phyloP scores from a whole-genome alignment of 1,139 yeast species.

The Suhomyces panamericanus region DNA sequence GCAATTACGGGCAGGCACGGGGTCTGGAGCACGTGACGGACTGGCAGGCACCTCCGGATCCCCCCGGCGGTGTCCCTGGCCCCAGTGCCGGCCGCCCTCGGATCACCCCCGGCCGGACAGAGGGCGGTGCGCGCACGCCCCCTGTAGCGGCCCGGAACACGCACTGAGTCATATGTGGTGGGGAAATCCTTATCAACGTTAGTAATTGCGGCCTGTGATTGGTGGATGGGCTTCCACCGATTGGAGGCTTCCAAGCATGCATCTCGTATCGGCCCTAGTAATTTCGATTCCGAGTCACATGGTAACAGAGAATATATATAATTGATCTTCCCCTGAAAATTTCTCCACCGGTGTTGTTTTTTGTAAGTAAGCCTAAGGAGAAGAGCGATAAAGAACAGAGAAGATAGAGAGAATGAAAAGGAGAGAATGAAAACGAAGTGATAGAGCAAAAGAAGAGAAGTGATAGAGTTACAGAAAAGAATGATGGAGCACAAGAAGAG shows the following conservation, averaged over 20 bases:
- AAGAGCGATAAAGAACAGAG: neutral
- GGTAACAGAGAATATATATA: neutral
- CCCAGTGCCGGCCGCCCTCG: neutral
- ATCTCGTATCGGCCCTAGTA: conserved; percentile 4
- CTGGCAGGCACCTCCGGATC: neutral
- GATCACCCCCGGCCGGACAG: conserved; percentile 1
- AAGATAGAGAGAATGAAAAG: neutral
- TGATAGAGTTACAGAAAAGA: no score
- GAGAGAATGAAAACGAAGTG: neutral
- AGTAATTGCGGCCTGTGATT: conserved; percentile 6
- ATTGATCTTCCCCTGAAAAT: neutral
- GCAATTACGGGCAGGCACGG: no score
- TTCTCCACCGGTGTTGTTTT: conserved; percentile 1
- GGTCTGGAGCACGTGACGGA: neutral
- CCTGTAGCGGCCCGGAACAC: conserved; percentile 7
- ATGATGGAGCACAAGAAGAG: no score
- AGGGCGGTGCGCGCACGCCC: conserved; percentile 6
- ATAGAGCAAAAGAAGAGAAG: no score
- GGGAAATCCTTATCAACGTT: conserved; percentile 9
- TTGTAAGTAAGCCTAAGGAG: conserved; percentile 1
- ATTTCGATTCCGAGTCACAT: conserved; percentile 1
- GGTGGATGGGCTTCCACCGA: neutral
- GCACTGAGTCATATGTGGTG: conserved; percentile 7
- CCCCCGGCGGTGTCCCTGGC: no score
- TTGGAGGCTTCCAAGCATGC: neutral